Evolutionary conservation across 768 basidiomycete species (phyloP).

Genomic region (Hericium alpestre): DNA sequence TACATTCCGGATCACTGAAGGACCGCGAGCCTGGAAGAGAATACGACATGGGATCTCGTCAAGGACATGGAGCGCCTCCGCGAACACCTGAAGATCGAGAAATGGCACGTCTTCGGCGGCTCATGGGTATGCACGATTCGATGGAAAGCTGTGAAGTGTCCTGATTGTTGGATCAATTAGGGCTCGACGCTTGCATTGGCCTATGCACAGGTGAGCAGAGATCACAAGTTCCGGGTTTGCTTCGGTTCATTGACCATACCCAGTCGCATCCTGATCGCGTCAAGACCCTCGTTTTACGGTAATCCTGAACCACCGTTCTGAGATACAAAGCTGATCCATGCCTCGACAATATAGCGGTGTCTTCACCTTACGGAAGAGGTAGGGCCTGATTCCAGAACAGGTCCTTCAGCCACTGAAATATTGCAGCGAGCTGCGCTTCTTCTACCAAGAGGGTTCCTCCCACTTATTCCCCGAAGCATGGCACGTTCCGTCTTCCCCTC

Average conservation of each 20-base stretch:
- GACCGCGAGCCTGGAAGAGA: slow-evolving; percentile 66
- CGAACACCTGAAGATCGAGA: slow-evolving; percentile 63
- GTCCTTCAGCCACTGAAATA: too few relatives aligned
- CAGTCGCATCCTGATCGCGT: slow-evolving; percentile 77
- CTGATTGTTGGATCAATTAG: slow-evolving; percentile 22
- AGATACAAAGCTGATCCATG: too few relatives aligned
- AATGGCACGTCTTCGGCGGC: slow-evolving; percentile 93
- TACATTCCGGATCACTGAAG: slow-evolving; percentile 25
- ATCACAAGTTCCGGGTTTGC: not conserved
- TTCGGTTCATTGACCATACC: not conserved
- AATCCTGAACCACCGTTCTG: slow-evolving; percentile 2
- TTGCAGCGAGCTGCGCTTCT: slow-evolving; percentile 83
- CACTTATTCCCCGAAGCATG: slow-evolving; percentile 85
- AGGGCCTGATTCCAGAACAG: too few relatives aligned
- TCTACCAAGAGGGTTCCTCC: slow-evolving; percentile 81
- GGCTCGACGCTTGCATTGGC: slow-evolving; percentile 81
- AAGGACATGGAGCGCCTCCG: slow-evolving; percentile 81
- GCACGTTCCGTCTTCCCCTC: too few relatives aligned
- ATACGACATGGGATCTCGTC: slow-evolving; percentile 92
- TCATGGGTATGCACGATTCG: slow-evolving; percentile 54
- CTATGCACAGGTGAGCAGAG: slow-evolving; percentile 60
- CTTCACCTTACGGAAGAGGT: slow-evolving; percentile 80
- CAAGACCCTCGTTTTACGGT: slow-evolving; percentile 70
- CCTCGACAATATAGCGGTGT: slow-evolving; percentile 61
- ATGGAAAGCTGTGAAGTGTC: too few relatives aligned